Percentiles rank a stretch among this genome's conserved stretches.
phyloP scores from a whole-genome alignment of 495 filamentous ascomycete species.

The Penicillium bialowiezense region DNA sequence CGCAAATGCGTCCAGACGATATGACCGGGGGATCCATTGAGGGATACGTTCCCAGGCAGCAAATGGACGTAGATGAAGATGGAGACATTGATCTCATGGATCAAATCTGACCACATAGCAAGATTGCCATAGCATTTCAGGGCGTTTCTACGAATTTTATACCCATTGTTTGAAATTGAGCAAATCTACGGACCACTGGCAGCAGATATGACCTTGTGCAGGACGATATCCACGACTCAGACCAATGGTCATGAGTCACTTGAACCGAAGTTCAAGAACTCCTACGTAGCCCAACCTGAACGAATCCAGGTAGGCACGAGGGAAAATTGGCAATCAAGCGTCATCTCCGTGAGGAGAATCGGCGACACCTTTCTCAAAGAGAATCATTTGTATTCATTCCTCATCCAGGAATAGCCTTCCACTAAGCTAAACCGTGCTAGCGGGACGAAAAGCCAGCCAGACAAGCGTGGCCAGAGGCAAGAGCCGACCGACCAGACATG shows the following conservation, averaged over 20 bases:
- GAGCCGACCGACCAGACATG: constrained; percentile 33
- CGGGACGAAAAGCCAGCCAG: constrained; percentile 20
- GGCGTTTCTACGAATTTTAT: constrained; percentile 16
- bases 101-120: constrained; percentile 26
- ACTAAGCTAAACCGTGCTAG: constrained; percentile 35
- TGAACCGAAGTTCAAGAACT: constrained; percentile 8
- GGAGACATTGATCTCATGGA: constrained; percentile 33
- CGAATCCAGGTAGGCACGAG: constrained; percentile 28
- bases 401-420: constrained; percentile 36
- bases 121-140: constrained; percentile 5
- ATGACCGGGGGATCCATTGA: constrained; percentile 43
- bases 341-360: constrained; percentile 72
- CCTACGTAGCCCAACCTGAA: constrained; percentile 22
- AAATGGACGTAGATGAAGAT: constrained; percentile 16
- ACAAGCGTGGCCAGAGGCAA: constrained; percentile 27
- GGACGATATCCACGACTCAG: constrained; percentile 1
- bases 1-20: constrained; percentile 35
- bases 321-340: constrained; percentile 82
- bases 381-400: constrained; percentile 60
- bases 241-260: constrained; percentile 13
- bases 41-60: constrained; percentile 38
- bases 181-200: not conserved
- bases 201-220: not conserved
- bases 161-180: constrained; percentile 24
- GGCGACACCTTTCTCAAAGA: constrained; percentile 79